These are phyloP conservation scores for Millerozyma miso DNA, from an alignment of 805 yeast species.

Conservation along the genomic window DNA sequence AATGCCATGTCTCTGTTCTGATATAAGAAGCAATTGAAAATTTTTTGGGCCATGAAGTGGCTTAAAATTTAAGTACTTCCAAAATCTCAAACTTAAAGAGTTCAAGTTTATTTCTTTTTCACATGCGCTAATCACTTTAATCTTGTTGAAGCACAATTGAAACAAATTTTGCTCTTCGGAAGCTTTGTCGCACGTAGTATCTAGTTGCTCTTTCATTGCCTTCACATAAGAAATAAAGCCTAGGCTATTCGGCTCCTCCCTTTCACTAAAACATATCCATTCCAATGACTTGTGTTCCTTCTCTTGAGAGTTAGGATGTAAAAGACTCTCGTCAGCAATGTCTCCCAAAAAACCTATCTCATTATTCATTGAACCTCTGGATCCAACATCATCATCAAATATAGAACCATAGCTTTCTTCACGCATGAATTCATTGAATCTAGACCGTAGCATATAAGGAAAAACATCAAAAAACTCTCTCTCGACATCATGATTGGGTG, in stretches of 20 bases:
- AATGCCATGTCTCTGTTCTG: constrained; percentile 20
- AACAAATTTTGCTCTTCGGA: constrained; percentile 20
- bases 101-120: constrained; percentile 43
- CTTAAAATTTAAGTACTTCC: constrained; percentile 55
- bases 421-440: constrained; percentile 30
- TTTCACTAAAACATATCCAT: constrained; percentile 32
- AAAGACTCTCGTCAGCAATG: constrained; percentile 28
- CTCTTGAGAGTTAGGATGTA: constrained; percentile 20
- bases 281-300: constrained; percentile 22
- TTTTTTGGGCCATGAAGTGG: constrained; percentile 50
- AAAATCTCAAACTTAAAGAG: constrained; percentile 43
- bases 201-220: constrained; percentile 12
- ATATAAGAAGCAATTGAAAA: constrained; percentile 48
- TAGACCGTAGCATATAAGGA: constrained; percentile 29
- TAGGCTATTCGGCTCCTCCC: constrained; percentile 11
- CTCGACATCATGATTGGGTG: constrained; percentile 4
- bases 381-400: constrained; percentile 10
- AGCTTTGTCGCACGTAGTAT: constrained; percentile 3
- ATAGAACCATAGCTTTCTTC: not conserved
- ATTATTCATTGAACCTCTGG: constrained; percentile 12
- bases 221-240: constrained; percentile 19
- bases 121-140: constrained; percentile 27
- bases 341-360: constrained; percentile 36
- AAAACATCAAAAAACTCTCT: constrained; percentile 23
- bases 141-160: constrained; percentile 21